These are phyloP conservation scores for Talaromyces piceae DNA, from an alignment of 2,329 filamentous ascomycete species.

Conservation along the genomic window DNA sequence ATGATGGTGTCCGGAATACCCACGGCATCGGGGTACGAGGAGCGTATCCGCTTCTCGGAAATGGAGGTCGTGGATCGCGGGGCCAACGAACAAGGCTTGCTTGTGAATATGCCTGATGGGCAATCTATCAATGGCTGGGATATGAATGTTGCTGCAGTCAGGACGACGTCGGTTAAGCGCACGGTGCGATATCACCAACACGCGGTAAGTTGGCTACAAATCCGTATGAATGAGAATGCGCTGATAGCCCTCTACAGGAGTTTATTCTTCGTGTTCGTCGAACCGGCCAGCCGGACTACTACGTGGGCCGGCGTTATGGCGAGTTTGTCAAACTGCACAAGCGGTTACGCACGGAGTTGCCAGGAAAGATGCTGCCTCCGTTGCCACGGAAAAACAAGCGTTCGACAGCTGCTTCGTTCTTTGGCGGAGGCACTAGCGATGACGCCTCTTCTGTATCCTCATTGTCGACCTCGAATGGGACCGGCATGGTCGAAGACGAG, in stretches of 20 bases:
- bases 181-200: constrained; percentile 87
- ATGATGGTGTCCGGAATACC: constrained; percentile 99
- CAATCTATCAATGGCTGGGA: constrained; percentile 95
- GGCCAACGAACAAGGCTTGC: constrained; percentile 81
- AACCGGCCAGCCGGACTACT: constrained; percentile 65
- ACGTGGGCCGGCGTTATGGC: constrained; percentile 77
- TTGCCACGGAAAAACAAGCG: constrained; percentile 90
- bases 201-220: constrained; percentile 54
- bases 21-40: constrained; percentile 94
- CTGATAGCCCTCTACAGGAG: constrained; percentile 48
- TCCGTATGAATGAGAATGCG: no score
- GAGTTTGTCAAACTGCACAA: constrained; percentile 79
- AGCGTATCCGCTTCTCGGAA: constrained; percentile 92
- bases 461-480: constrained; percentile 59
- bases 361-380: constrained; percentile 79
- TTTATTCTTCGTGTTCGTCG: constrained; percentile 82
- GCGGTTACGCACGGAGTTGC: constrained; percentile 72
- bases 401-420: constrained; percentile 54
- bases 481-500: constrained; percentile 28
- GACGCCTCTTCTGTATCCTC: constrained; percentile 78
- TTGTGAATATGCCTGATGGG: constrained; percentile 82
- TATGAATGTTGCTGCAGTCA: constrained; percentile 85
- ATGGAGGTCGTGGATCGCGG: constrained; percentile 93
- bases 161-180: constrained; percentile 71
- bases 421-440: constrained; percentile 59